These are phyloP conservation scores for Knufia fluminis DNA, from an alignment of 2,329 filamentous ascomycete species.

Conservation along the genomic window DNA sequence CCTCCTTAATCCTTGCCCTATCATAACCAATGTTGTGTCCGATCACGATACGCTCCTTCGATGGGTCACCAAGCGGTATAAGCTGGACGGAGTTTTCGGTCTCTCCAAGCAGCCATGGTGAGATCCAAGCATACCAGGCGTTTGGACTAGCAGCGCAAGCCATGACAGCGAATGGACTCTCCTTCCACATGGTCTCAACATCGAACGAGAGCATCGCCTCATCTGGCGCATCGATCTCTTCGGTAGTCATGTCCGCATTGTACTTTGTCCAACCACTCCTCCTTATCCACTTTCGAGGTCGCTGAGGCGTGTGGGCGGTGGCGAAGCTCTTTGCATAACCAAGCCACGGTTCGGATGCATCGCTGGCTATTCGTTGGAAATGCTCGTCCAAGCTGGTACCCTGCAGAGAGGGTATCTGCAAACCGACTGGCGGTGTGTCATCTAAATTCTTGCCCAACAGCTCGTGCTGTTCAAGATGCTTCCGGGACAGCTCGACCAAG, in stretches of 20 bases:
- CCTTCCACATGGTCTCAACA: slow-evolving; percentile 93
- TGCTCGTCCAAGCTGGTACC: slow-evolving; percentile 84
- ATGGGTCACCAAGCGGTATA: slow-evolving; percentile 74
- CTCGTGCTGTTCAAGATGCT: slow-evolving; percentile 78
- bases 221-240: slow-evolving; percentile 65
- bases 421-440: slow-evolving; percentile 62
- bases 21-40: slow-evolving; percentile 97
- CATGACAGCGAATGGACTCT: slow-evolving; percentile 89
- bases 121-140: slow-evolving; percentile 96
- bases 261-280: slow-evolving; percentile 95
- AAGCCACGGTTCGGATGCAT: slow-evolving; percentile 79
- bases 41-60: slow-evolving; percentile 65
- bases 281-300: slow-evolving; percentile 63
- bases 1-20: slow-evolving; percentile 74
- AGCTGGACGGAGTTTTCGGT: slow-evolving; percentile 68
- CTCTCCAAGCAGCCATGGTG: slow-evolving; percentile 85
- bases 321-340: slow-evolving; percentile 66
- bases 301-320: slow-evolving; percentile 47
- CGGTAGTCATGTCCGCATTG: slow-evolving; percentile 60
- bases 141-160: slow-evolving; percentile 83
- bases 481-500: slow-evolving; percentile 67
- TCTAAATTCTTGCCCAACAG: slow-evolving; percentile 85
- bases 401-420: slow-evolving; percentile 72
- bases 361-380: slow-evolving; percentile 77
- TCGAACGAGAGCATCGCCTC: slow-evolving; percentile 84